phyloP scores from a whole-genome alignment of 2,329 filamentous ascomycete genomes.

The Ophiostoma sp. region DNA sequence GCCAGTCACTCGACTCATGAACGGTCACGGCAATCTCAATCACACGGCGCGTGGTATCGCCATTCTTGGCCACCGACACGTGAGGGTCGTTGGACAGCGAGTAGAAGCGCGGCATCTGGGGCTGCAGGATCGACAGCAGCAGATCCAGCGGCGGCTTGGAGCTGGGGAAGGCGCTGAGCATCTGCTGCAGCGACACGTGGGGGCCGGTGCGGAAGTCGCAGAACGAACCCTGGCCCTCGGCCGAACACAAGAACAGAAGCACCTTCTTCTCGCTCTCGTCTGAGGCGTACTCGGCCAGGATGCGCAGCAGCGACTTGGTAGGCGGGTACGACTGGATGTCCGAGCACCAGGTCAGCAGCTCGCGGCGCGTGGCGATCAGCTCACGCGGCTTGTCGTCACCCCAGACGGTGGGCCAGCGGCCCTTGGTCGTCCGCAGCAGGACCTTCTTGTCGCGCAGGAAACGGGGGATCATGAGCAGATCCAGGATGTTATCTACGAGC shows the following conservation, averaged over 20 bases:
- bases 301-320: constrained; percentile 76
- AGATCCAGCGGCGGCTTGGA: constrained; percentile 79
- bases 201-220: constrained; percentile 90
- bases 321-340: constrained; percentile 91
- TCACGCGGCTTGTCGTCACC: constrained; percentile 81
- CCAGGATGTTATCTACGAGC: constrained; percentile 77
- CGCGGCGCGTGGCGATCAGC: constrained; percentile 82
- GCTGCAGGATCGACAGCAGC: constrained; percentile 72
- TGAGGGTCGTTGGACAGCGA: constrained; percentile 95
- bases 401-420: constrained; percentile 97
- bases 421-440: constrained; percentile 68
- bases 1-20: constrained; percentile 80
- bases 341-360: constrained; percentile 91
- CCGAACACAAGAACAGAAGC: constrained; percentile 76
- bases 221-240: constrained; percentile 85
- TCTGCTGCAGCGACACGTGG: constrained; percentile 76
- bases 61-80: constrained; percentile 56
- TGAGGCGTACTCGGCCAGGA: constrained; percentile 78
- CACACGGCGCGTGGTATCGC: constrained; percentile 67
- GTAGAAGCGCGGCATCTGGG: constrained; percentile 97
- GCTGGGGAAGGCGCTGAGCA: constrained; percentile 88
- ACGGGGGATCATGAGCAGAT: constrained; percentile 73
- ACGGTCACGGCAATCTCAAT: constrained; percentile 97
- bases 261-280: constrained; percentile 84
- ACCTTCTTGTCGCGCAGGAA: constrained; percentile 81